Evolutionary conservation across 2,329 filamentous ascomycete species (phyloP).

Genomic region (Aspergillus uvarum): DNA sequence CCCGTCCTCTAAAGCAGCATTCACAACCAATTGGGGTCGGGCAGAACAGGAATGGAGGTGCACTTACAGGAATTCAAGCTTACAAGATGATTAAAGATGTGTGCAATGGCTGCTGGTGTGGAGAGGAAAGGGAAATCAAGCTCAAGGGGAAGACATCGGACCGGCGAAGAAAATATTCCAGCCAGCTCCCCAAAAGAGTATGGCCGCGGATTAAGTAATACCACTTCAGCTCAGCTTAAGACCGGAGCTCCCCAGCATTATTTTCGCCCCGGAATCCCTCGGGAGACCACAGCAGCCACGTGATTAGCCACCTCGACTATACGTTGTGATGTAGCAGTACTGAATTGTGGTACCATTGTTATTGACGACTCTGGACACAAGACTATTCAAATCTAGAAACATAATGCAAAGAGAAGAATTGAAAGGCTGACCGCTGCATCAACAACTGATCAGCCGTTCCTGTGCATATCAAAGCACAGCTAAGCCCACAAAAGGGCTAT

Average conservation of each 20-base stretch:
- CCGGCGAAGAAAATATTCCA: constrained; percentile 10
- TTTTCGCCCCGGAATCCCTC: background rate
- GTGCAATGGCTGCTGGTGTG: constrained; percentile 5
- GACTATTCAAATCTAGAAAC: background rate
- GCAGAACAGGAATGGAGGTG: background rate
- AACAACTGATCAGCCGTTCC: background rate
- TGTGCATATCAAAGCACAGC: background rate
- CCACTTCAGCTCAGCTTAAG: constrained; percentile 8
- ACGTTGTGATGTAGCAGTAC: no score
- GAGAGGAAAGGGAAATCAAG: constrained; percentile 8
- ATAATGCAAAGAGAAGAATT: background rate
- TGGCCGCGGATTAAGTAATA: constrained; percentile 10
- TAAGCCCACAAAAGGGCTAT: background rate
- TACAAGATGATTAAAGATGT: background rate
- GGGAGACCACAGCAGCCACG: constrained; percentile 1
- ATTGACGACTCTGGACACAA: no score
- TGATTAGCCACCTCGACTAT: constrained; percentile 2
- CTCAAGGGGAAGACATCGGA: constrained; percentile 4
- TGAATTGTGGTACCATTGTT: no score
- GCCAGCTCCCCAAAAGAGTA: constrained; percentile 2
- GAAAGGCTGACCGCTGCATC: background rate
- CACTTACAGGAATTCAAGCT: constrained; percentile 6
- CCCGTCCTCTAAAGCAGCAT: background rate
- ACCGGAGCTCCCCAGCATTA: background rate
- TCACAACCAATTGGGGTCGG: background rate